phyloP scores from a whole-genome alignment of 768 basidiomycete species.

The Trametes sanguinea region DNA sequence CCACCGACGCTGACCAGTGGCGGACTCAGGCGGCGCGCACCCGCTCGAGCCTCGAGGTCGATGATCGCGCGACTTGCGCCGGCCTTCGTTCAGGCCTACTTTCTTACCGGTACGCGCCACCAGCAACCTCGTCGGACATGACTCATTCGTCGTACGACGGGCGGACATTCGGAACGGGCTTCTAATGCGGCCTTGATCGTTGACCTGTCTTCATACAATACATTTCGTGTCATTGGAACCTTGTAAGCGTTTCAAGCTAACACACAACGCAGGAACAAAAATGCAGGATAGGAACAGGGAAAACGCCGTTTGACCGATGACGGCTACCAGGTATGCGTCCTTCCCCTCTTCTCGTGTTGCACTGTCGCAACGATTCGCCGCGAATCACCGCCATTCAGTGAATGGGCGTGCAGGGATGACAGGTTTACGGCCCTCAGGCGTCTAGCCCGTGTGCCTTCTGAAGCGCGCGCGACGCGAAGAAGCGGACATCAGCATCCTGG shows the following conservation, averaged over 20 bases:
- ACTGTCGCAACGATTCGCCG: not conserved
- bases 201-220: constrained; percentile 9
- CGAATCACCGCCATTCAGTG: not conserved
- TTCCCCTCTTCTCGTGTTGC: not conserved
- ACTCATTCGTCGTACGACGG: not conserved
- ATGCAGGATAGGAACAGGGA: constrained; percentile 7
- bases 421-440: constrained; percentile 38
- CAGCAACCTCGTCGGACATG: not conserved
- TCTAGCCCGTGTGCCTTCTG: constrained; percentile 52
- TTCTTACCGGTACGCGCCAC: not conserved
- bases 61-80: not conserved
- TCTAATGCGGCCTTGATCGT: not conserved
- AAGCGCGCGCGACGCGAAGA: constrained; percentile 83
- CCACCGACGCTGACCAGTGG: constrained; percentile 2
- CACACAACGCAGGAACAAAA: constrained; percentile 5
- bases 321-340: constrained; percentile 17
- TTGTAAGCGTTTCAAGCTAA: constrained; percentile 11
- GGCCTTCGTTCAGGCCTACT: not conserved
- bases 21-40: not conserved
- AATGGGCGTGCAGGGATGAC: not conserved
- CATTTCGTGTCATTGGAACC: constrained; percentile 19
- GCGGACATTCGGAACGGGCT: not conserved
- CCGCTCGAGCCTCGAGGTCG: too few species aligned
- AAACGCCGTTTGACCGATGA: constrained; percentile 11
- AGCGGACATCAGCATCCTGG: constrained; percentile 93